Evolutionary conservation across 176 grass and related monocot species (phyloP).

Genomic region (Leersia perrieri): DNA sequence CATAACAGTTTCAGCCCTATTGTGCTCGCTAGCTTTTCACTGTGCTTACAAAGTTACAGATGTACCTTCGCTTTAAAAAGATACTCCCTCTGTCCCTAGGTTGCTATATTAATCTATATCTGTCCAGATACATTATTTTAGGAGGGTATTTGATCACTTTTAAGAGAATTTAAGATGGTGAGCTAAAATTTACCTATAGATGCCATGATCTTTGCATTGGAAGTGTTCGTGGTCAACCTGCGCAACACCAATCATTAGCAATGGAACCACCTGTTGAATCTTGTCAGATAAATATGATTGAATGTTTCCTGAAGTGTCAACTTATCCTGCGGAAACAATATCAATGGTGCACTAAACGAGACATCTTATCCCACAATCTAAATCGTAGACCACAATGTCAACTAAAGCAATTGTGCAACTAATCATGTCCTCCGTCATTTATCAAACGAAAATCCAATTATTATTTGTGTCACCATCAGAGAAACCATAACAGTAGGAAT

Average conservation of each 20-base stretch:
- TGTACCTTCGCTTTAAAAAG: not conserved
- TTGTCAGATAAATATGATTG: no score
- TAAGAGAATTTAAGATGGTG: not conserved
- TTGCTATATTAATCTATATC: no score
- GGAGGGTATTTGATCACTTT: not conserved
- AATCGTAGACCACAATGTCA: not conserved
- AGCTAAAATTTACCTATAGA: conserved; percentile 63
- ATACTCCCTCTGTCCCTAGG: no score
- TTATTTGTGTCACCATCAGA: no score
- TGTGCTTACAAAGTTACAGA: no score
- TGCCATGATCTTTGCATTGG: conserved; percentile 77
- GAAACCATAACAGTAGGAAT: not conserved
- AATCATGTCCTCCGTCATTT: not conserved
- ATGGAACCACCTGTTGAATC: not conserved
- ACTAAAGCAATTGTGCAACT: not conserved
- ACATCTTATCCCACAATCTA: not conserved
- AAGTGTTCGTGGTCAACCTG: conserved; percentile 71
- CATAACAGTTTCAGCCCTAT: not conserved
- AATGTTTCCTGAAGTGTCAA: not conserved
- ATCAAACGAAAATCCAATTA: no score
- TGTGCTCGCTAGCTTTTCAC: not conserved
- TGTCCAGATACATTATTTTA: no score
- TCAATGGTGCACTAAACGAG: no score
- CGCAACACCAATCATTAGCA: not conserved
- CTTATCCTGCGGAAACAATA: not conserved